A percentile compares a stretch with the other conserved stretches of the same genome.
phyloP scores from a whole-genome alignment of 2,329 filamentous ascomycete species.

The Penicillium sumatraense region DNA sequence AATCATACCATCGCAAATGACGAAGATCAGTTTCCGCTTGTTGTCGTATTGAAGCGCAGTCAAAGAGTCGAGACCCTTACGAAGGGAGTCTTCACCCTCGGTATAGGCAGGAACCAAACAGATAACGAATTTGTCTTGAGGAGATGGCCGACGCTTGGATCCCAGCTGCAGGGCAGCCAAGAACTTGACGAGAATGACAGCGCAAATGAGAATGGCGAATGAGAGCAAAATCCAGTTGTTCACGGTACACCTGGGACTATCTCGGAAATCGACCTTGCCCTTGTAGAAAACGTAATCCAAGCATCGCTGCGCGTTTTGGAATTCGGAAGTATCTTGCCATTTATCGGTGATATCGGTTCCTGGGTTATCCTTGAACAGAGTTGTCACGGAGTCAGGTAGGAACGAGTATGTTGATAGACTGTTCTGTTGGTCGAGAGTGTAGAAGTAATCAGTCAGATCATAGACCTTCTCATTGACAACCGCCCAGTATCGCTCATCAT shows the following conservation, averaged over 20 bases:
- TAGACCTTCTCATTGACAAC: constrained; percentile 77
- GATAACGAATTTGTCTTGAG: constrained; percentile 98
- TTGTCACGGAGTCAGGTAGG: constrained; percentile 69
- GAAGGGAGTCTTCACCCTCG: constrained; percentile 91
- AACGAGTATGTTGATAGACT: constrained; percentile 67
- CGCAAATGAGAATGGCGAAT: constrained; percentile 82
- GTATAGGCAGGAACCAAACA: constrained; percentile 98
- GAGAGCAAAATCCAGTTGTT: constrained; percentile 90
- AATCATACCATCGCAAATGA: constrained; percentile 99
- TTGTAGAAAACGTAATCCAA: constrained; percentile 82
- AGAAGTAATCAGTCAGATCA: constrained; percentile 90
- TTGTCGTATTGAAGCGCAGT: constrained; percentile 96
- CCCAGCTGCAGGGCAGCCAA: constrained; percentile 90
- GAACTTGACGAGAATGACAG: constrained; percentile 86
- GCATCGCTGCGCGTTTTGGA: constrained; percentile 75
- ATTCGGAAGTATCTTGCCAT: constrained; percentile 59
- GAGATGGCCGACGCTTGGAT: constrained; percentile 82
- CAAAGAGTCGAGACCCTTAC: constrained; percentile 91
- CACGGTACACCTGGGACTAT: constrained; percentile 74
- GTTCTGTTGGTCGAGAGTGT: constrained; percentile 68
- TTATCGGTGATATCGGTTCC: constrained; percentile 76
- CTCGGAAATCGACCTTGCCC: constrained; percentile 83
- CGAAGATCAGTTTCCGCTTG: constrained; percentile 91
- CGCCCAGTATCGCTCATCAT: constrained; percentile 76
- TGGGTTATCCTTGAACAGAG: constrained; percentile 73